Base-by-base conservation (phyloP, 805 yeast genomes). In the Wickerhamomyces queroliae region DNA sequence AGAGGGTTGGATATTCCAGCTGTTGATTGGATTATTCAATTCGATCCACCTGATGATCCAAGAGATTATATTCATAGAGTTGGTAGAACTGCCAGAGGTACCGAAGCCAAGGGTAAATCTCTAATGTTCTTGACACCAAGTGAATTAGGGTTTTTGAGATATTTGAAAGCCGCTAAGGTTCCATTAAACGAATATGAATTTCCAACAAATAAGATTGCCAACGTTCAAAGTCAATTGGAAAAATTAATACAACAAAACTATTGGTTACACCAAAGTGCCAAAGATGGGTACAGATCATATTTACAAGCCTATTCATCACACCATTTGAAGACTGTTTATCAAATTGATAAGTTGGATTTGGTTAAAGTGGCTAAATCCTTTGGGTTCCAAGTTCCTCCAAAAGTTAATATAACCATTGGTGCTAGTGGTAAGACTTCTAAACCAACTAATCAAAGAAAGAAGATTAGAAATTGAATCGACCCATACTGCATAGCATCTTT, bases 21-120 rank as follows among this genome's bases (percentile, higher is more conserved):
- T 22, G 99, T 93, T 40, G 99, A 95, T 69, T 93, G 99, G 99
- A 93, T 93, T 57, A 84, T 93, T 49, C 99, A 93, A 70, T 93
- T 88, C 58, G 99, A 93, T 63, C 99, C 99, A 40, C 99, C 99
- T 62, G 99, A 93, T 82, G 99, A 93, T 67, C 99, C 99, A 65
- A 81, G 98, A 68, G 98, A 93, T 66, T 93, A 93, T 63, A 93
- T 93, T 52, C 99, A 93, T 69, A 80, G 99, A 65, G 99, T 93
- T 27, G 99, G 99, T 50, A 83, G 99, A 72, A 93, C 99, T 21
- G 99, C 99, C 27, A 83, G 99, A 71, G 95, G 95, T 48, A 77
- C 83, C 11, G 59, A 76, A 36, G 98, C 96, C 41, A 82, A 81
- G 59, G 99, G 99, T 55, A 86, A 82, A 64, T 87, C 96, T 9